These are phyloP conservation scores for Salix purpurea DNA, from an alignment of 345 rosid species.

Conservation along the genomic window DNA sequence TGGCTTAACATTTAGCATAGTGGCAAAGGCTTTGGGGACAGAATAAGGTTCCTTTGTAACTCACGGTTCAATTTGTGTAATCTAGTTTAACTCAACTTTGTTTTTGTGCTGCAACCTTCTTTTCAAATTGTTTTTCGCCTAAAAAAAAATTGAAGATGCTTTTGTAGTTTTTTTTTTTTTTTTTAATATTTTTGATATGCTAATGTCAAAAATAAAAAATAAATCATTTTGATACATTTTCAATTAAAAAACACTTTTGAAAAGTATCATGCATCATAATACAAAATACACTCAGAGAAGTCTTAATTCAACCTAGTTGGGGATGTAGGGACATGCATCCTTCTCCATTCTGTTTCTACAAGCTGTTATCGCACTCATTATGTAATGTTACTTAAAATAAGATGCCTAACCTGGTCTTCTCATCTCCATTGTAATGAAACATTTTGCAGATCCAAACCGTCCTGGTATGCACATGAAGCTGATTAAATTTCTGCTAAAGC, in stretches of 20 bases:
- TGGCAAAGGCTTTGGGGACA: background rate
- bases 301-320: background rate
- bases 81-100: no score
- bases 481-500: slow-evolving; percentile 75
- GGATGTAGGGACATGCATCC: background rate
- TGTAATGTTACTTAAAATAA: background rate
- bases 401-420: background rate
- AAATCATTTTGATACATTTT: no score
- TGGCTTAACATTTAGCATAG: background rate
- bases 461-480: slow-evolving; percentile 98
- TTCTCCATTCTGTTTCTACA: background rate
- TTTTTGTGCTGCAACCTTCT: no score
- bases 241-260: no score
- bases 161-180: no score
- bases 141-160: no score
- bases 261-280: no score
- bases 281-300: background rate
- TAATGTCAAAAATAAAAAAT: no score
- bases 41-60: background rate
- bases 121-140: no score
- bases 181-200: no score
- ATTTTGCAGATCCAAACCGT: slow-evolving; percentile 79
- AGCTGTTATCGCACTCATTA: background rate
- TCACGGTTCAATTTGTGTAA: background rate
- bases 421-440: background rate